A percentile compares a stretch with the other conserved stretches of the same genome.
These are phyloP conservation scores for Aureobasidium subglaciale DNA, from an alignment of 2,329 filamentous ascomycete genomes.

Conservation along the genomic window DNA sequence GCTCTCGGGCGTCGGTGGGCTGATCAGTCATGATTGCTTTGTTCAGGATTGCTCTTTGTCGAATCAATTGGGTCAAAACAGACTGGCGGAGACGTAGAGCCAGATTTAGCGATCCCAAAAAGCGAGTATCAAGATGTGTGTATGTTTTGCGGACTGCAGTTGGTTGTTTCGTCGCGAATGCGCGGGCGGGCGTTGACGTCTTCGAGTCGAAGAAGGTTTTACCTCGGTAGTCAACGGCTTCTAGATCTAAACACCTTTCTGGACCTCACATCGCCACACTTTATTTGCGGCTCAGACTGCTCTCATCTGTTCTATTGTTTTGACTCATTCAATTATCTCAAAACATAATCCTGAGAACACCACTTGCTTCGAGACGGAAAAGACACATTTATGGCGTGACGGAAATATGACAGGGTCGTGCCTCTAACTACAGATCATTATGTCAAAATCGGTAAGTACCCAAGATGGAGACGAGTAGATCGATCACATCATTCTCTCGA, in stretches of 20 bases:
- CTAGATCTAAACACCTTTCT: neutral
- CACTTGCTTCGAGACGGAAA: too few relatives aligned
- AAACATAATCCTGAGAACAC: too few relatives aligned
- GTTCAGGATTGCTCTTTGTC: slow-evolving; percentile 5
- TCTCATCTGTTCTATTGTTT: too few relatives aligned
- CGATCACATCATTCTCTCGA: too few relatives aligned
- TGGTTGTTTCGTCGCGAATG: neutral
- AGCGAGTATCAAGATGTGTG: neutral
- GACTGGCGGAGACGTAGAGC: neutral
- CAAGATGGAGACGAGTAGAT: too few relatives aligned
- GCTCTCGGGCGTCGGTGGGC: slow-evolving; percentile 20
- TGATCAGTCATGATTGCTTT: slow-evolving; percentile 1
- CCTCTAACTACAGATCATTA: too few relatives aligned
- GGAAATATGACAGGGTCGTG: too few relatives aligned
- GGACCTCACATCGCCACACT: neutral
- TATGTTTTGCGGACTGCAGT: too few relatives aligned
- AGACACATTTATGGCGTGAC: too few relatives aligned
- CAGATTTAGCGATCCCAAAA: neutral
- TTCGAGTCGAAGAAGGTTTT: neutral
- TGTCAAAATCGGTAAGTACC: too few relatives aligned
- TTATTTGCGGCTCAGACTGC: too few relatives aligned
- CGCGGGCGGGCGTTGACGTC: neutral
- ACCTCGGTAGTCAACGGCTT: neutral
- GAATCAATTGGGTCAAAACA: neutral
- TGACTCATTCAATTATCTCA: too few relatives aligned